Percentiles rank a stretch among this genome's conserved stretches.
Evolutionary conservation across 1,284 basidiomycete genomes (phyloP).

Genomic region (Pyrrhoderma noxium): DNA sequence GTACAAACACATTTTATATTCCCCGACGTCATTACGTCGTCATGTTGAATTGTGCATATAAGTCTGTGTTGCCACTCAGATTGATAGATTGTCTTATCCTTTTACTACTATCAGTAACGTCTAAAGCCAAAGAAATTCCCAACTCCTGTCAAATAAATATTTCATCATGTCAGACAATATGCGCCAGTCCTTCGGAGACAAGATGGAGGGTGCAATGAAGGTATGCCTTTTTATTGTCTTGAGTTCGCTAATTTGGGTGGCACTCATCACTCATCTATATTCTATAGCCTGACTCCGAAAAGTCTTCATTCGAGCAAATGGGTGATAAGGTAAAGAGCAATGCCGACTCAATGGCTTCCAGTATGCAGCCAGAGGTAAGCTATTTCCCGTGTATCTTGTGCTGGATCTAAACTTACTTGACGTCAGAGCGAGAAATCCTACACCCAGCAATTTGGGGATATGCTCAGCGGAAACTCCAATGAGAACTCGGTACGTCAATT

Average conservation of each 20-base stretch:
- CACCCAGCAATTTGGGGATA: conserved; percentile 37
- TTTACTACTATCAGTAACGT: no score
- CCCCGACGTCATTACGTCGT: no score
- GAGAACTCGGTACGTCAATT: conserved; percentile 24
- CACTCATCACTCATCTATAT: no score
- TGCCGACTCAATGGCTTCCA: conserved; percentile 28
- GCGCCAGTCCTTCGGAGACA: conserved; percentile 49
- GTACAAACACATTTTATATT: no score
- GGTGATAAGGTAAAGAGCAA: conserved; percentile 46
- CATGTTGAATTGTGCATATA: no score
- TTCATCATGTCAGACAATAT: conserved; percentile 18
- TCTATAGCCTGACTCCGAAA: conserved; percentile 44
- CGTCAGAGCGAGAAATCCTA: conserved; percentile 38
- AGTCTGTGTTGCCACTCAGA: no score
- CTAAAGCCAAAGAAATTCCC: no score
- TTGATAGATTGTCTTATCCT: no score
- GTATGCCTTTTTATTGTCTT: conserved; percentile 22
- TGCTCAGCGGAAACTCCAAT: conserved; percentile 36
- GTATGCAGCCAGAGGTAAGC: conserved; percentile 37
- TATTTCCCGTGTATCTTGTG: conserved; percentile 24
- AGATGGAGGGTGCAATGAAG: conserved; percentile 39
- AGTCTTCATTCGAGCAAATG: conserved; percentile 43
- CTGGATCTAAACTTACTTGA: conserved; percentile 24
- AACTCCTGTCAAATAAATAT: neutral
- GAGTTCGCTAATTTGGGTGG: conserved; percentile 2